Percentiles rank a stretch among this genome's conserved stretches.
phyloP scores from a whole-genome alignment of 2,329 filamentous ascomycete species.

The Diplocarpon rosae region DNA sequence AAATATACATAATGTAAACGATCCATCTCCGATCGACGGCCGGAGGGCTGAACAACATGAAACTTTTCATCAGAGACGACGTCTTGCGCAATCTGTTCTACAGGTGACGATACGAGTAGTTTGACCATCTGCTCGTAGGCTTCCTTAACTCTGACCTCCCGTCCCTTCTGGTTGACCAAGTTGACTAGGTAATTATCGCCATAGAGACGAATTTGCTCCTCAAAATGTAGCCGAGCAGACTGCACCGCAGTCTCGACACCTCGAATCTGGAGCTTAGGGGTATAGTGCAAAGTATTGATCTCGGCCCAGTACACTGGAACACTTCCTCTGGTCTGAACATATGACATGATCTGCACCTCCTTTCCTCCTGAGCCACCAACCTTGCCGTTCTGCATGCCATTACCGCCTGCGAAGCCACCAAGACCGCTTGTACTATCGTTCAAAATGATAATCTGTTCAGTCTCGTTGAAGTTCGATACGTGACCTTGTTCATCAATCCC shows the following conservation, averaged over 20 bases:
- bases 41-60: conserved; percentile 59
- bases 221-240: conserved; percentile 77
- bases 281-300: conserved; percentile 86
- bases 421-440: conserved; percentile 70
- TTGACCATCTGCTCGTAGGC: conserved; percentile 89
- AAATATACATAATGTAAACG: conserved; percentile 95
- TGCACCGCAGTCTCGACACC: conserved; percentile 69
- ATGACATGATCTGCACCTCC: conserved; percentile 84
- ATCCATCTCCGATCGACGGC: conserved; percentile 54
- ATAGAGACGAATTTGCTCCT: conserved; percentile 86
- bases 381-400: conserved; percentile 65
- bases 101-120: conserved; percentile 57
- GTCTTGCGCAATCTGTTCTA: conserved; percentile 56
- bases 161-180: conserved; percentile 89
- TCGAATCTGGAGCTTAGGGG: conserved; percentile 78
- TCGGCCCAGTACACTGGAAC: conserved; percentile 96
- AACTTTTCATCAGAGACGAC: conserved; percentile 66
- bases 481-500: conserved; percentile 89
- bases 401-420: conserved; percentile 69
- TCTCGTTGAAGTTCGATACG: conserved; percentile 99
- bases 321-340: conserved; percentile 92
- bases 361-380: conserved; percentile 46
- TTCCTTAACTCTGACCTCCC: conserved; percentile 79
- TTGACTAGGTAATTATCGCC: conserved; percentile 98
- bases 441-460: conserved; percentile 81